Percentiles rank a stretch among this genome's conserved stretches.
These are phyloP conservation scores for Aspergillus felis DNA, from an alignment of 2,329 filamentous ascomycete species.

Conservation along the genomic window DNA sequence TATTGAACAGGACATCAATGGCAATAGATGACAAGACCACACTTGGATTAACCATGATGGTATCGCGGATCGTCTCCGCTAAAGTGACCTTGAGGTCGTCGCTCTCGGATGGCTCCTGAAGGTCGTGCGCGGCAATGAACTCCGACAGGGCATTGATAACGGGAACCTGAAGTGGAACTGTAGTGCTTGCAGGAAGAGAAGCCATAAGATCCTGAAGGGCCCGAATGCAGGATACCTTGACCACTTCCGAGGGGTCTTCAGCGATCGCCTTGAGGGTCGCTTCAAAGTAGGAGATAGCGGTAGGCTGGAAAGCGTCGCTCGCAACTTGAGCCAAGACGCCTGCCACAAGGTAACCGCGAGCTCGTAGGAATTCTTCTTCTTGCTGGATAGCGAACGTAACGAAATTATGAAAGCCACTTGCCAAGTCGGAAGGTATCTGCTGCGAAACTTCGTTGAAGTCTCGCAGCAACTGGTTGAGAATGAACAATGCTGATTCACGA, in stretches of 20 bases:
- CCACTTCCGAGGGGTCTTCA: conserved; percentile 75
- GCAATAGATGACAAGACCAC: conserved; percentile 69
- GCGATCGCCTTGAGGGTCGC: conserved; percentile 70
- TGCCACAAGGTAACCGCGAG: conserved; percentile 81
- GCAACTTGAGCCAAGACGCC: conserved; percentile 72
- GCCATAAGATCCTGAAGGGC: conserved; percentile 68
- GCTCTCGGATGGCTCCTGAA: conserved; percentile 77
- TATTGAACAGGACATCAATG: conserved; percentile 76
- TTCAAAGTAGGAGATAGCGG: conserved; percentile 45
- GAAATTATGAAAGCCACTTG: conserved; percentile 72
- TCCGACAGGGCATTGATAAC: conserved; percentile 61
- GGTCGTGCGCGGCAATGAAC: conserved; percentile 76
- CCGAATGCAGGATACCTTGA: conserved; percentile 88
- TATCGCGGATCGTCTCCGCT: conserved; percentile 77
- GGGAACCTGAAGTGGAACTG: conserved; percentile 56
- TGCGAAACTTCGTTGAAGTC: conserved; percentile 79
- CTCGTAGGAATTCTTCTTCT: conserved; percentile 73
- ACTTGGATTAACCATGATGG: conserved; percentile 73
- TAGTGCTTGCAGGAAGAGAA: conserved; percentile 48
- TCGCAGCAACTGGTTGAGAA: conserved; percentile 77
- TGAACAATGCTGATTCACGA: conserved; percentile 77
- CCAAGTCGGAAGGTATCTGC: conserved; percentile 63
- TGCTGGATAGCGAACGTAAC: conserved; percentile 70
- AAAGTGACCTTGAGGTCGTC: conserved; percentile 90
- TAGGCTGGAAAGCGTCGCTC: conserved; percentile 48